These are phyloP conservation scores for Aspergillus tubingensis DNA, from an alignment of 2,329 filamentous ascomycete genomes.

Conservation along the genomic window DNA sequence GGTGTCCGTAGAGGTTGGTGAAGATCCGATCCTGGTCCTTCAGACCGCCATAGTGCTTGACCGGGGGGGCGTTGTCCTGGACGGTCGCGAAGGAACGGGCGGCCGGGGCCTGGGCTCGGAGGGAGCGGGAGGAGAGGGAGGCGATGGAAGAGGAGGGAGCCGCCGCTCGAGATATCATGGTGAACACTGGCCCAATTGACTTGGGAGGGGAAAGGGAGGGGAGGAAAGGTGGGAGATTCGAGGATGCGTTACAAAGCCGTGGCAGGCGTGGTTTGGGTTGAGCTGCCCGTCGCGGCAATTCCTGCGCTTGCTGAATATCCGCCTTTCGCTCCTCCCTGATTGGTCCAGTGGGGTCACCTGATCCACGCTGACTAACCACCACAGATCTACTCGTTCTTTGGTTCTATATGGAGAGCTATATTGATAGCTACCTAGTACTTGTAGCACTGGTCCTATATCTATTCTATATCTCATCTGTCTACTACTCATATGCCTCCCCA, in stretches of 20 bases:
- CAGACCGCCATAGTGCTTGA: constrained; percentile 77
- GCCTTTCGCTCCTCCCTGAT: constrained; percentile 40
- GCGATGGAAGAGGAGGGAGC: constrained; percentile 46
- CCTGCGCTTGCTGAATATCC: constrained; percentile 44
- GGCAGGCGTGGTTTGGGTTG: constrained; percentile 7
- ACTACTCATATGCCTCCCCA: constrained; percentile 19
- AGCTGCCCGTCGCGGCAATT: constrained; percentile 24
- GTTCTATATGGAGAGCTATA: too few species aligned
- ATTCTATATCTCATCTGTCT: background rate
- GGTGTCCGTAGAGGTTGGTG: constrained; percentile 95
- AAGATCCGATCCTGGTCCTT: constrained; percentile 98
- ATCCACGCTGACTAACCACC: constrained; percentile 1
- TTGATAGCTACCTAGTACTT: too few species aligned
- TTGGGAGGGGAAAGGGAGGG: constrained; percentile 28
- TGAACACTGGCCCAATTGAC: constrained; percentile 41
- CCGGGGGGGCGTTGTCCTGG: constrained; percentile 63
- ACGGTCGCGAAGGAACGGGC: constrained; percentile 77
- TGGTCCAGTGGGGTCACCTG: constrained; percentile 38
- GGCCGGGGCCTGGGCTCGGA: constrained; percentile 43
- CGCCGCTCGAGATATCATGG: constrained; percentile 50
- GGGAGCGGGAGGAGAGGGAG: constrained; percentile 43
- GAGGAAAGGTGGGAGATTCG: constrained; percentile 20
- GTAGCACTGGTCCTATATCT: background rate
- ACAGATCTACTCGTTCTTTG: too few species aligned
- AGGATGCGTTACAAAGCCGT: constrained; percentile 14